Base-by-base conservation (phyloP, 2,329 filamentous ascomycete genomes). In the Ascochyta viciae-villosae region DNA sequence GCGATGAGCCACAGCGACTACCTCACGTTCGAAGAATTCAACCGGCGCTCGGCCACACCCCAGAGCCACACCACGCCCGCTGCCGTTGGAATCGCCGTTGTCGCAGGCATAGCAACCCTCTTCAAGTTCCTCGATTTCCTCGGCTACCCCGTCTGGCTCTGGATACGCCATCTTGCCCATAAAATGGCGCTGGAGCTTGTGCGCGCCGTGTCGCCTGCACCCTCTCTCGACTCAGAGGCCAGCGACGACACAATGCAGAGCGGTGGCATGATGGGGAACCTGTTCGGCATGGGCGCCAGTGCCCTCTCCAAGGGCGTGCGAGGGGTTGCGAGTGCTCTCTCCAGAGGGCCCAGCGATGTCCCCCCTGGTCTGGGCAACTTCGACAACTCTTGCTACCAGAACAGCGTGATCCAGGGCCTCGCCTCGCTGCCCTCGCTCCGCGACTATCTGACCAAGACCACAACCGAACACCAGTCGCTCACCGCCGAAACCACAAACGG, bases 311-410 rank as follows among this genome's bases (percentile, higher is more conserved):
- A 71, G 47, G 64, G 71, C 31, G 65, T 74, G 24, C 56, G 66
- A 23, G 75, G 74, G 26, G 58, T 76, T 4, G 66, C 72, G 8
- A 74, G 74, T n/a, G 76, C 76, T 16, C 63, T 74, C 29, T 68
- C 77, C 3, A 66, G 62, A 42, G 66, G 51, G 8, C 57, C 65
- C 29, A 69, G 64, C 52, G 59, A 70, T 48, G 74, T 70, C 12
- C 81, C 81, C 13, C 72, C 80, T 1, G 95, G 95, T 0, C 79
- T 98, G 49, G 92, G 91, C 9, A 99, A 99, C 74, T 89, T 88
- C 79, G 91, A 96, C 78, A 96, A 97, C 73, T 96, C 92, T 1
- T 98, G 95, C 80, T 99, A 96, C 74, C 95, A 98, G 76, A 99
- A 99, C 76, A 97, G 93, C 72, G 89, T 97, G 19, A 86, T 99